Conservation (phyloP, 2,329 filamentous ascomycete genomes). For the Endoconidiophora laricicola region DNA sequence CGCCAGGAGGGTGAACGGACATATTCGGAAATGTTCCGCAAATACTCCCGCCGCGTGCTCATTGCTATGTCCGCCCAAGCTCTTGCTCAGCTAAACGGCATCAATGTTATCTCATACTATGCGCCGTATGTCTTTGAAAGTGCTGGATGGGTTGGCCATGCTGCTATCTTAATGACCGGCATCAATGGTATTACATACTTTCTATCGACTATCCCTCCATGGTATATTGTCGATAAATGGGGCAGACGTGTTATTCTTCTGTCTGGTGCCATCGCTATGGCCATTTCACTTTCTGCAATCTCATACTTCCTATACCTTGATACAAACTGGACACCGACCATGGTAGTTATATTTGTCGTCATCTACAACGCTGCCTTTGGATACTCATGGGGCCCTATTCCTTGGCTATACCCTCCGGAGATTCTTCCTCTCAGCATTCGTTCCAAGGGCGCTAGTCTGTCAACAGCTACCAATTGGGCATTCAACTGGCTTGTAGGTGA, state of each 20-base stretch:
- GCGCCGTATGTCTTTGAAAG: slow-evolving; percentile 92
- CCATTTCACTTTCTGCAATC: slow-evolving; percentile 70
- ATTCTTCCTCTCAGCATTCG: slow-evolving; percentile 92
- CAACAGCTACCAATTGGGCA: slow-evolving; percentile 93
- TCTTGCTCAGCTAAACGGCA: slow-evolving; percentile 90
- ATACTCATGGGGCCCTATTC: slow-evolving; percentile 88
- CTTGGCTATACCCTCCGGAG: slow-evolving; percentile 97
- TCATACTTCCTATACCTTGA: slow-evolving; percentile 93
- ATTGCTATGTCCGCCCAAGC: slow-evolving; percentile 98
- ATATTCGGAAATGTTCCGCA: slow-evolving; percentile 86
- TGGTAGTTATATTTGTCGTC: slow-evolving; percentile 93
- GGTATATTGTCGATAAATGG: slow-evolving; percentile 91
- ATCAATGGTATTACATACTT: slow-evolving; percentile 87
- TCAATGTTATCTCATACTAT: slow-evolving; percentile 99
- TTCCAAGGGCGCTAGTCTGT: slow-evolving; percentile 90
- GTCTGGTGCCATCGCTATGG: slow-evolving; percentile 79
- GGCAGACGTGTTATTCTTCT: slow-evolving; percentile 79
- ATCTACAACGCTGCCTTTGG: slow-evolving; percentile 97
- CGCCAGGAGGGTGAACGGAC: slow-evolving; percentile 88
- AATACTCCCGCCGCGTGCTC: slow-evolving; percentile 81
- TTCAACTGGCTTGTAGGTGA: slow-evolving; percentile 97
- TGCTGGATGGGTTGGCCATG: slow-evolving; percentile 82
- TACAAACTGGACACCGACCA: slow-evolving; percentile 54
- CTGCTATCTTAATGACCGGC: slow-evolving; percentile 91
- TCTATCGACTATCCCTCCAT: slow-evolving; percentile 80